These are phyloP conservation scores for Gamsiella multidivaricata DNA, from an alignment of 192 early-diverging fungal genomes.

Conservation along the genomic window DNA sequence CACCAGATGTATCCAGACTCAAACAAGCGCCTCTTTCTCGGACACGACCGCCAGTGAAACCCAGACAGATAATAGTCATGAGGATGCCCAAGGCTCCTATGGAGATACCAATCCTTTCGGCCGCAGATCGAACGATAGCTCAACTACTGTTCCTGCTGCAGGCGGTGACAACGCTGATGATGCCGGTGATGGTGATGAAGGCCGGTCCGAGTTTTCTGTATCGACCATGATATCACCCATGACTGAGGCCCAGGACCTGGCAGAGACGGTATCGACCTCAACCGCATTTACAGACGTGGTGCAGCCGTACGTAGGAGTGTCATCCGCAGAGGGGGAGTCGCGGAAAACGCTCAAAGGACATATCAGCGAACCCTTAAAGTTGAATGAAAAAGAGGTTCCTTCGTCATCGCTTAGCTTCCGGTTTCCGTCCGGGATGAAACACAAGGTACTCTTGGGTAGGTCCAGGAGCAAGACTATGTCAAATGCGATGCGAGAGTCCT, in stretches of 20 bases:
- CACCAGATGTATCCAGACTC: constrained; percentile 4
- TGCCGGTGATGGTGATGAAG: background rate
- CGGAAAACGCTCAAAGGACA: too few relatives aligned
- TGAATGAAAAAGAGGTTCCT: too few relatives aligned
- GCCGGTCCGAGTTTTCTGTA: background rate
- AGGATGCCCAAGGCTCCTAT: too few relatives aligned
- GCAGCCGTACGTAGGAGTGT: too few relatives aligned
- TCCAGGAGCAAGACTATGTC: background rate
- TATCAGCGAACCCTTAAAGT: too few relatives aligned
- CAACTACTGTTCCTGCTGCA: too few relatives aligned
- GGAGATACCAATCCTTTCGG: background rate
- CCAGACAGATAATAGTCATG: background rate
- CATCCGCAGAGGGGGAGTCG: too few relatives aligned
- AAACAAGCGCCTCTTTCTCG: constrained; percentile 10
- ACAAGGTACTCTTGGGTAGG: background rate
- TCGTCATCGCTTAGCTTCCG: background rate
- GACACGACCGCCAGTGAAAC: too few relatives aligned
- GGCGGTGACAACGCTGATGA: too few relatives aligned
- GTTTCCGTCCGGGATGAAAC: background rate
- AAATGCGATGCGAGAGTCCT: too few relatives aligned
- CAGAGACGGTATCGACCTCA: background rate
- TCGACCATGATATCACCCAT: background rate
- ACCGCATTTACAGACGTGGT: background rate
- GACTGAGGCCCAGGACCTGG: background rate
- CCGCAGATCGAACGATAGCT: too few relatives aligned